Base-by-base conservation (phyloP, 257 asterid genomes). In the Galeopsis tetrahit region DNA sequence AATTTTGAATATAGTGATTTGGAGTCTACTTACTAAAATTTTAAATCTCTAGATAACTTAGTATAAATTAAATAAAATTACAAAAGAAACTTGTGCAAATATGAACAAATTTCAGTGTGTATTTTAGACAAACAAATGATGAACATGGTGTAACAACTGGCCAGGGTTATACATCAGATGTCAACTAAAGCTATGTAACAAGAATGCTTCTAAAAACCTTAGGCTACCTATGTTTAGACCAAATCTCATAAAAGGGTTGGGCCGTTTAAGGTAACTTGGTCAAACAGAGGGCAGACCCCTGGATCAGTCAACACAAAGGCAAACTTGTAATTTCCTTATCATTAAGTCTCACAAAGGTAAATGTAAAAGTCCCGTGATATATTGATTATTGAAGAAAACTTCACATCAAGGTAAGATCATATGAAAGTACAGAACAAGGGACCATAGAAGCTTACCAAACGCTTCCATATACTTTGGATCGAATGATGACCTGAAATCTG, bases 381-480 rank as follows among this genome's bases (percentile, higher is more conserved):
- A 57, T 42, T 39, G 66, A 53, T 36, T 68, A 57, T 42, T 39
- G 66, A 53, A 73, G 69, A 60, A 64, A 57, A 65, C 10, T 31
- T 42, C 40, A 73, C 4, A 56, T 10, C 61, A 17, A 46, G 5
- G 69, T 60, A 55, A 56, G 44, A 78, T 53, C 44, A 1, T 32
- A 58, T 67, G 38, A 35, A 36, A 70, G 46, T 31, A 52, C 63
- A 76, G 65, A 68, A 42, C 58, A 80, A 69, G 66, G 68, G 52
- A 53, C 65, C 40, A 36, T 40, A 43, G 66, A 55, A 66, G 77
- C 90, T 84, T 76, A 94, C 99, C 99, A 87, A 84, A 89, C 79
- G 97, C 99, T 84, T 94, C 99, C 88, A 85, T 82, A 72, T 84
- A 89, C 90, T 89, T 94, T 6, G 93, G 90, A 78, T 91, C 99